Conservation (phyloP, 1,284 basidiomycete genomes). For the Sporisorium sorghi region DNA sequence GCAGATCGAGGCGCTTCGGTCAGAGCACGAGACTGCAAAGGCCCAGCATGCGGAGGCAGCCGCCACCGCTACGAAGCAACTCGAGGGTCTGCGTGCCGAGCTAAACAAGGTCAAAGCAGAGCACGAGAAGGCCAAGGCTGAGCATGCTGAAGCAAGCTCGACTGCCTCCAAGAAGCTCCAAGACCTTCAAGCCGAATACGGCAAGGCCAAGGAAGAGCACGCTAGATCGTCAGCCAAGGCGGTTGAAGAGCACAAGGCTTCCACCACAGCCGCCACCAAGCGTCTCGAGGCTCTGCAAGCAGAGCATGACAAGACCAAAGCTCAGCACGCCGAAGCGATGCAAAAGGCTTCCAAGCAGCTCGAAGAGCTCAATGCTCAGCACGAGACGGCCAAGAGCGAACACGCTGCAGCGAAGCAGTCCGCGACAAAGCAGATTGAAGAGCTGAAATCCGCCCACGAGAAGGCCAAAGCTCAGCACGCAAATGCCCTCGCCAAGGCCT, state of each 20-base stretch:
- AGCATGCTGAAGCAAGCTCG: slow-evolving; percentile 6
- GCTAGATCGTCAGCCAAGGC: slow-evolving; percentile 5
- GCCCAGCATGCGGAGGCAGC: slow-evolving; percentile 20
- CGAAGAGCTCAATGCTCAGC: slow-evolving; percentile 7
- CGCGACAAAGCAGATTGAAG: slow-evolving; percentile 13
- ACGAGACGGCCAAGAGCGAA: slow-evolving; percentile 17
- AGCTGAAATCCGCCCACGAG: slow-evolving; percentile 11
- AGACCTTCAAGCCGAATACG: slow-evolving; percentile 17
- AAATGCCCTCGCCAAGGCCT: slow-evolving; percentile 6
- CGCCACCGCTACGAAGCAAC: slow-evolving; percentile 7
- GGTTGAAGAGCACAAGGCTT: slow-evolving; percentile 16
- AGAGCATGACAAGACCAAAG: slow-evolving; percentile 12
- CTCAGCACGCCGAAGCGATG: slow-evolving; percentile 8
- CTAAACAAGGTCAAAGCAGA: slow-evolving; percentile 10
- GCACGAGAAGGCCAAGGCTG: slow-evolving; percentile 13
- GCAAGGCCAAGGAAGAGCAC: slow-evolving; percentile 13
- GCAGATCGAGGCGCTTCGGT: slow-evolving; percentile 6
- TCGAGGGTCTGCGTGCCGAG: slow-evolving; percentile 10
- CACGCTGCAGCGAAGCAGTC: slow-evolving; percentile 4
- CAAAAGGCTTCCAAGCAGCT: slow-evolving; percentile 13
- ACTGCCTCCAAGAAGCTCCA: slow-evolving; percentile 11
- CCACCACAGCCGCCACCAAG: slow-evolving; percentile 2
- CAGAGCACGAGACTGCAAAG: slow-evolving; percentile 28
- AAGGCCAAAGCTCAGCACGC: slow-evolving; percentile 19
- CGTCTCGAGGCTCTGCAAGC: slow-evolving; percentile 17